Base-by-base conservation (phyloP, 108 stramenopile genomes). In the Skeletonema menzelii region DNA sequence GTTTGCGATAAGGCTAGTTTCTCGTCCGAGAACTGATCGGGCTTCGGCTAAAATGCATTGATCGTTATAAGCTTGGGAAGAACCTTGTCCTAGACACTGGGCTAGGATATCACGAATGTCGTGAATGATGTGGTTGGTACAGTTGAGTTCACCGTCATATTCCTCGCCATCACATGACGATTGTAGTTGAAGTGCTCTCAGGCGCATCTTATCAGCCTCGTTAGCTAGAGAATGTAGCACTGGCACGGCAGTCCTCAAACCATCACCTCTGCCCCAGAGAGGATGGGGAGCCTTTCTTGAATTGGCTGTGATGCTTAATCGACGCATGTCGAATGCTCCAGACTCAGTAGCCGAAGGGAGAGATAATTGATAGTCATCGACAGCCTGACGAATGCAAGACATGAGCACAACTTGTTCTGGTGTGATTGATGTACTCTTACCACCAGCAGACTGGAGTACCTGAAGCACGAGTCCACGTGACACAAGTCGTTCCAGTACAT, bases 351-450 rank as follows among this genome's bases (percentile, higher is more conserved):
- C 31, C 27, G 58, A 3, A 24, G 72, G 24, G 19, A 77, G 70
- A 10, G 65, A 17, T 42, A 59, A 46, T 12, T 72, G 53, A 53
- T 70, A 82, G 20, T 69, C 85, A 53, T 85, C 82, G 13, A 85
- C 67, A 57, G 83, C 82, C 62, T 80, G 81, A 5, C 82, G 71
- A 37, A 88, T 79, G 57, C 90, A 91, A 28, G 89, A 87, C 6
- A 89, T 74, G 24, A 91, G 60, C 40, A 91, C 87, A 20, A 89
- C 79, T 32, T 94, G 89, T 79, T 94, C 93, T 6, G 93, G 93
- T 7, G 86, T 72, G 19, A 84, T 53, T 32, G 59, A 65, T 19
- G 60, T 38, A 42, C 26, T 17, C 11, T 19, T 44, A 27, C 82
- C 66, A 55, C 81, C 82, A 14, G 70, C 74, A 34, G 80, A 70